phyloP scores from a whole-genome alignment of 352 stramenopile species.

The Globisporangium splendens region DNA sequence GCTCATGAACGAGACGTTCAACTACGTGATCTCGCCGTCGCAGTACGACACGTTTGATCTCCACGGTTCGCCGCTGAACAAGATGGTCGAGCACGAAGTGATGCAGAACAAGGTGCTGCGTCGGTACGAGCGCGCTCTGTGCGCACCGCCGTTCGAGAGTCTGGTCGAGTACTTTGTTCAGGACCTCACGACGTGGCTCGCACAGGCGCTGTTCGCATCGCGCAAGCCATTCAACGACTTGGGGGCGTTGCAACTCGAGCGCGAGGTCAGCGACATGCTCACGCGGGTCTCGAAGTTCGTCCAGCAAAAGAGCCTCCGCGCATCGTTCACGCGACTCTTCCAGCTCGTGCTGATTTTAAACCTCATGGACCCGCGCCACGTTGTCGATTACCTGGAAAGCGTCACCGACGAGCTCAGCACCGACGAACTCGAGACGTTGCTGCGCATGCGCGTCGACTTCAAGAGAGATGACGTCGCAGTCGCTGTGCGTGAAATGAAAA shows the following conservation, averaged over 20 bases:
- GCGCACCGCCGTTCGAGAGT: slow-evolving; percentile 55
- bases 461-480: slow-evolving; percentile 41
- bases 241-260: slow-evolving; percentile 73
- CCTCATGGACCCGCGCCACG: slow-evolving; percentile 65
- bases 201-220: slow-evolving; percentile 37
- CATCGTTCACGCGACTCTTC: slow-evolving; percentile 70
- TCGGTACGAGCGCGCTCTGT: slow-evolving; percentile 60
- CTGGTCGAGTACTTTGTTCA: slow-evolving; percentile 59
- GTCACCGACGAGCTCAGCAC: slow-evolving; percentile 43
- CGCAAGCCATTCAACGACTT: slow-evolving; percentile 78
- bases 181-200: slow-evolving; percentile 61
- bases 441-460: slow-evolving; percentile 75
- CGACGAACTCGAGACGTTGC: slow-evolving; percentile 46
- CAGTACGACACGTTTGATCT: slow-evolving; percentile 66
- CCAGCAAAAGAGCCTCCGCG: slow-evolving; percentile 50
- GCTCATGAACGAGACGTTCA: slow-evolving; percentile 44
- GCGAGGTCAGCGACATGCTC: slow-evolving; percentile 65
- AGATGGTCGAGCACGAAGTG: slow-evolving; percentile 65
- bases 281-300: slow-evolving; percentile 47
- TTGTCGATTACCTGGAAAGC: slow-evolving; percentile 62
- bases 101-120: slow-evolving; percentile 61
- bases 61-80: slow-evolving; percentile 59
- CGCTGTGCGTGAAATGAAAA: slow-evolving; percentile 30
- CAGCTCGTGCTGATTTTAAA: slow-evolving; percentile 80
- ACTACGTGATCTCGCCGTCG: slow-evolving; percentile 60